Evolutionary conservation across 768 basidiomycete genomes (phyloP).

Genomic region (Lactifluus pinguis): DNA sequence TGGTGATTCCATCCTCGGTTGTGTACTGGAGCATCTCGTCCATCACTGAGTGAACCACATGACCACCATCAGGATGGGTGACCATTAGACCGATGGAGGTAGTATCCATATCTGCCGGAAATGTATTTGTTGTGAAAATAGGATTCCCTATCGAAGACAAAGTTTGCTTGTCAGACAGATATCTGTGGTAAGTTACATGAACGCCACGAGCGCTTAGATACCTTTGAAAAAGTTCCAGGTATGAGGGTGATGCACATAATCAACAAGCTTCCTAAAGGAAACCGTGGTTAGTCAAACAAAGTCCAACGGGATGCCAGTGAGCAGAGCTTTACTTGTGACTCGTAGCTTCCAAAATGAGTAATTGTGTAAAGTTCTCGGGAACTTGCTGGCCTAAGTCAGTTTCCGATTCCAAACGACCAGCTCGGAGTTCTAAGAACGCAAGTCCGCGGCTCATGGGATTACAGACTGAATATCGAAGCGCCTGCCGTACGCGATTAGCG

Average conservation of each 20-base stretch:
- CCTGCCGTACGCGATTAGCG: slow-evolving; percentile 32
- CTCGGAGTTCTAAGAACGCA: slow-evolving; percentile 33
- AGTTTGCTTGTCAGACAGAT: not conserved
- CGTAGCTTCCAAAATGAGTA: slow-evolving; percentile 48
- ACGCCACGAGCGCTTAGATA: slow-evolving; percentile 29
- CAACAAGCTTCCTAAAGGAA: slow-evolving; percentile 33
- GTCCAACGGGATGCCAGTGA: not conserved
- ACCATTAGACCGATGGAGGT: slow-evolving; percentile 46
- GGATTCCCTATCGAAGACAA: slow-evolving; percentile 26
- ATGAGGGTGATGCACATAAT: slow-evolving; percentile 30
- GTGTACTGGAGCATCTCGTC: slow-evolving; percentile 48
- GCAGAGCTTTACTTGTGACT: slow-evolving; percentile 30
- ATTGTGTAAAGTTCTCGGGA: slow-evolving; percentile 49
- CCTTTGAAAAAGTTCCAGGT: slow-evolving; percentile 52
- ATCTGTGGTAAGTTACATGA: not conserved
- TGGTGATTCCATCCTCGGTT: slow-evolving; percentile 41
- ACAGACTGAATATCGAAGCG: slow-evolving; percentile 39
- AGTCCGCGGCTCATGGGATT: slow-evolving; percentile 38
- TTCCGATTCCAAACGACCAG: slow-evolving; percentile 35
- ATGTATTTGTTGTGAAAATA: slow-evolving; percentile 38
- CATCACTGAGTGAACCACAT: slow-evolving; percentile 36
- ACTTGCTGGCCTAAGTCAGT: slow-evolving; percentile 36
- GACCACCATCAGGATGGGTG: slow-evolving; percentile 25
- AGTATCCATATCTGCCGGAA: slow-evolving; percentile 50
- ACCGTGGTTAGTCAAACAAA: not conserved